Evolutionary conservation across 2,329 filamentous ascomycete species (phyloP), one percentile per base, ranked within the genome.

Genomic region (Penicillium aurantiogriseum): DNA sequence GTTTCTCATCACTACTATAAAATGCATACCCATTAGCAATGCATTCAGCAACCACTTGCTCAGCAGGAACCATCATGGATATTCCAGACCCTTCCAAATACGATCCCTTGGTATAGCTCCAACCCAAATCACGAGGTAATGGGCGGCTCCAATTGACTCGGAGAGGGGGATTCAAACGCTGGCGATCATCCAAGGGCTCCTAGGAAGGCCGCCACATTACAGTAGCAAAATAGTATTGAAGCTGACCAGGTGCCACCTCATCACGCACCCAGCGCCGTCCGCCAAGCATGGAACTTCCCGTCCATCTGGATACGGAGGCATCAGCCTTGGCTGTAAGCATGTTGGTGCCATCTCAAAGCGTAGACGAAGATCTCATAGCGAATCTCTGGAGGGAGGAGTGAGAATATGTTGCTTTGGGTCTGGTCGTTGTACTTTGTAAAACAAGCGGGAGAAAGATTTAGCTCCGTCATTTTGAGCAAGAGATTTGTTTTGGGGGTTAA

Each of bases 211-310:
- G 66, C 67, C 68, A 83, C 0, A 67, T 71, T 3, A 82, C 68
- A 0, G 75, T 70, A 3, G 70, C 69, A 35, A 82, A 66, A 59
- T 80, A 77, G 56, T 81, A 82, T 23, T 80, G 73, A 9, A 83
- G 69, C 17, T 64, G 65, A 5, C 73, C 71, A 0, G 70, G 67
- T 19, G 69, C 63, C 0, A 68, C 68, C 63, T 81, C 79, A 59
- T 83, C 80, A 1, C 78, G 71, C 21, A 72, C 10, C 76, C 79
- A 81, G 7, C 74, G 69, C 29, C 60, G 2, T 0, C 61, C 49
- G 5, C 74, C 63, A 72, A 80, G 77, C 0, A 71, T 74, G n/a
- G 79, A 78, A 13, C 72, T 73, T 0, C 81, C 81, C 1, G 66
- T 76, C 81, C 81, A 83, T 11, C 65, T 64, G 19, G 65, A 76